Conservation (phyloP, 345 rosid genomes). For the Nephelium lappaceum region DNA sequence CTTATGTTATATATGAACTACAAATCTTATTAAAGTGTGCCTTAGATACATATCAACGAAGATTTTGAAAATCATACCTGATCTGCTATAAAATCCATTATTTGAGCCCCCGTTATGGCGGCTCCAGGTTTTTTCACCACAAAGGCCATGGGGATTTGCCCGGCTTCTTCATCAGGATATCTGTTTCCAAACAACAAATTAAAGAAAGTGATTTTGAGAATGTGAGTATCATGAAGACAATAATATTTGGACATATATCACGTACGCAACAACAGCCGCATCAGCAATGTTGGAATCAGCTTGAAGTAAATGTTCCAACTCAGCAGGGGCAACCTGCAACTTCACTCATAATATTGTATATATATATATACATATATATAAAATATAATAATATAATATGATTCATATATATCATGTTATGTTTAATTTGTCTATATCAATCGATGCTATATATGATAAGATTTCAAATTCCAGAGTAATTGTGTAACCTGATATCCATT, state of each 20-base stretch:
- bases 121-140: slow-evolving; percentile 79
- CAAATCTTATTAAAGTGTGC: too few relatives aligned
- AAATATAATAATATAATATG: too few relatives aligned
- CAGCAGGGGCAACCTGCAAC: slow-evolving; percentile 87
- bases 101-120: slow-evolving; percentile 50
- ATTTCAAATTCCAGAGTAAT: background rate
- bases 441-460: background rate
- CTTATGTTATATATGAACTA: too few relatives aligned
- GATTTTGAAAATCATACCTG: slow-evolving; percentile 43
- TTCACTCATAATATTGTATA: too few relatives aligned
- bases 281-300: slow-evolving; percentile 70
- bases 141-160: slow-evolving; percentile 90
- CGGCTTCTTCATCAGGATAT: slow-evolving; percentile 89
- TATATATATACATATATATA: too few relatives aligned
- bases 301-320: slow-evolving; percentile 75
- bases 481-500: slow-evolving; percentile 79
- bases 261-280: slow-evolving; percentile 93
- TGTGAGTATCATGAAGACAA: background rate
- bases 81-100: slow-evolving; percentile 67
- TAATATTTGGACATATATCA: background rate
- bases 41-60: background rate
- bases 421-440: too few relatives aligned
- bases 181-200: slow-evolving; percentile 29
- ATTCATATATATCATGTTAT: background rate
- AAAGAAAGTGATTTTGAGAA: too few relatives aligned